These are phyloP conservation scores for Cytospora paraplurivora DNA, from an alignment of 2,329 filamentous ascomycete genomes.

Conservation along the genomic window DNA sequence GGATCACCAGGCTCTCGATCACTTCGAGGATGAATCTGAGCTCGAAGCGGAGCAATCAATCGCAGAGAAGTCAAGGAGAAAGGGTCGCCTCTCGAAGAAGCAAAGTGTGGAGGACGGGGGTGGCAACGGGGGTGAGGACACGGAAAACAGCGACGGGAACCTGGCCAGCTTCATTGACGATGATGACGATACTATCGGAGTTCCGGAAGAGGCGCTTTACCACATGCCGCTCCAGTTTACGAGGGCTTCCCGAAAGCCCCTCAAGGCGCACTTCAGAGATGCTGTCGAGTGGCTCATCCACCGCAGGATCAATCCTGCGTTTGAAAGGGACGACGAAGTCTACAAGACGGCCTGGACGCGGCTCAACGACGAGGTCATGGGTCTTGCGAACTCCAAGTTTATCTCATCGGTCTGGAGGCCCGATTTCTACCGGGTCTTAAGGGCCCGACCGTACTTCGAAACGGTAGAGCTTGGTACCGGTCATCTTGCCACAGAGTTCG, in stretches of 20 bases:
- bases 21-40: conserved; percentile 41
- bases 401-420: conserved; percentile 70
- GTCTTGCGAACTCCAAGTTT: conserved; percentile 70
- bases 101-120: conserved; percentile 11
- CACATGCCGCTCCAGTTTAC: conserved; percentile 70
- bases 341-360: conserved; percentile 72
- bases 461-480: conserved; percentile 27
- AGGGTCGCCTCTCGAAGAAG: conserved; percentile 27
- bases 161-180: conserved; percentile 67
- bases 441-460: conserved; percentile 65
- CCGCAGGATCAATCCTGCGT: conserved; percentile 73
- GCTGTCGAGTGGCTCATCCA: conserved; percentile 82
- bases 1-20: conserved; percentile 36
- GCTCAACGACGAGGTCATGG: conserved; percentile 69
- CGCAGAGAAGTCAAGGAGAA: conserved; percentile 24
- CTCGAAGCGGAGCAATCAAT: conserved; percentile 15
- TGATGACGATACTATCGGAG: conserved; percentile 56
- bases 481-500: conserved; percentile 9
- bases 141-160: conserved; percentile 11
- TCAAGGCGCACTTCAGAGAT: conserved; percentile 72
- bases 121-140: conserved; percentile 12
- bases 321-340: conserved; percentile 61
- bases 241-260: conserved; percentile 63
- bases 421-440: conserved; percentile 66
- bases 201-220: conserved; percentile 45